These are phyloP conservation scores for Ophiosphaerella herpotricha DNA, from an alignment of 2,329 filamentous ascomycete genomes.

Conservation along the genomic window DNA sequence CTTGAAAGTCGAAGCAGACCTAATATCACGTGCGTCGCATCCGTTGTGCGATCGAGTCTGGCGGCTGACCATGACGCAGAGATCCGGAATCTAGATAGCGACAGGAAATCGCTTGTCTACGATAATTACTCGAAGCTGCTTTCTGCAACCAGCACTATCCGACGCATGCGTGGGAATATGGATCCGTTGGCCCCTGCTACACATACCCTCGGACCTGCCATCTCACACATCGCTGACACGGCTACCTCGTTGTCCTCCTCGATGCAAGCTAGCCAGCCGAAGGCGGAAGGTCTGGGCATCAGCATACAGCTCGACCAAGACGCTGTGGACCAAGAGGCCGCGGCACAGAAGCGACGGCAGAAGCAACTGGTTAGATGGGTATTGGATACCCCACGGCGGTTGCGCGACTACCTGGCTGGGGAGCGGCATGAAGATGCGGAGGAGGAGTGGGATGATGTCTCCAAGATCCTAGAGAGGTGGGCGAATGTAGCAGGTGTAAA, in stretches of 20 bases:
- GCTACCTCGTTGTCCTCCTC: constrained; percentile 49
- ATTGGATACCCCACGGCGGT: constrained; percentile 62
- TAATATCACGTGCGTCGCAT: constrained; percentile 57
- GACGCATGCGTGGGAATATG: constrained; percentile 83
- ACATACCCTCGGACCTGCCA: constrained; percentile 72
- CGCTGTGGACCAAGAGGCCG: constrained; percentile 20
- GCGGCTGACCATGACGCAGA: constrained; percentile 53
- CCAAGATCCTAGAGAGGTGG: constrained; percentile 50
- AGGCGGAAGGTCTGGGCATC: constrained; percentile 30
- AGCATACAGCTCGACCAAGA: constrained; percentile 29
- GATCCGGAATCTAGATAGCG: constrained; percentile 87
- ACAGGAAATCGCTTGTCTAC: constrained; percentile 96
- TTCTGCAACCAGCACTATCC: constrained; percentile 93
- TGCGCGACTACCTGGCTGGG: constrained; percentile 62
- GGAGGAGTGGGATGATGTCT: constrained; percentile 53
- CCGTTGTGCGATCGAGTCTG: constrained; percentile 2
- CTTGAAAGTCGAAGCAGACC: constrained; percentile 69
- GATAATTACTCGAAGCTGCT: constrained; percentile 99
- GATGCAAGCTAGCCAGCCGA: constrained; percentile 34
- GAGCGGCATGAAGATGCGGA: constrained; percentile 66
- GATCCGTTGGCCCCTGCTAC: constrained; percentile 76
- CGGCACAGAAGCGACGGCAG: constrained; percentile 45
- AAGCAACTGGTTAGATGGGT: constrained; percentile 67
- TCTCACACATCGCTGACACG: constrained; percentile 73
- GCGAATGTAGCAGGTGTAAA: constrained; percentile 49